Base-by-base conservation (phyloP, 768 basidiomycete genomes). In the Lactarius hengduanensis region DNA sequence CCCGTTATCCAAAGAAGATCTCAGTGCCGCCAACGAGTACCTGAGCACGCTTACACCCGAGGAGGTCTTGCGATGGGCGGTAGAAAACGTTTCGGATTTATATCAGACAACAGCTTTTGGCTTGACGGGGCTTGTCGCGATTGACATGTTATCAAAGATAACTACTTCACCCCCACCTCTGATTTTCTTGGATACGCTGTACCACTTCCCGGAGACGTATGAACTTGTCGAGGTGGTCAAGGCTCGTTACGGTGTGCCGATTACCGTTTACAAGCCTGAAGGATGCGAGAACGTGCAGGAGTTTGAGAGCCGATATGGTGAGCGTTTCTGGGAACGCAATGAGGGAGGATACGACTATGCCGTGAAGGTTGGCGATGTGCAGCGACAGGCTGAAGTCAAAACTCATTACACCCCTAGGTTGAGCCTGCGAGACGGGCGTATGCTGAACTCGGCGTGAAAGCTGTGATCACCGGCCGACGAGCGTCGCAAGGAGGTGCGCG, bases 41-140 rank as follows among this genome's bases (percentile, higher is more conserved):
- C 87, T 99, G 10, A 81, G 81, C 41, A 74, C 81, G 1, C 84
- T 93, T 66, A 81, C 86, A 0, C 94, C 97, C 1, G 88, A 93
- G 70, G 84, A 94, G 68, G 93, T 98, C 70, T 83, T 99, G 61
- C 72, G 75, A 74, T 98, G 96, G 96, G 93, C 89, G 1, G 74
- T 94, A 59, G 83, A 85, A 54, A 82, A 92, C 71, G 79, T 98
- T 20, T 91, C 94, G 0, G 82, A 83, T 8, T 80, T 98, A 22
- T 88, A 87, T 77, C 96, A 99, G 76, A 98, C 97, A 7, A 98
- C 96, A 6, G 96, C 97, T 0, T 96, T 99, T 73, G 97, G 97
- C 8, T 82, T 98, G 66, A 98, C 96, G 0, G 96, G 97, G 11
- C 87, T 96, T 61, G 94, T 94, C 63, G 89, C 94, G 22, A 87